phyloP scores from a whole-genome alignment of 768 basidiomycete species.

The Porpolomopsis calyptriformis region DNA sequence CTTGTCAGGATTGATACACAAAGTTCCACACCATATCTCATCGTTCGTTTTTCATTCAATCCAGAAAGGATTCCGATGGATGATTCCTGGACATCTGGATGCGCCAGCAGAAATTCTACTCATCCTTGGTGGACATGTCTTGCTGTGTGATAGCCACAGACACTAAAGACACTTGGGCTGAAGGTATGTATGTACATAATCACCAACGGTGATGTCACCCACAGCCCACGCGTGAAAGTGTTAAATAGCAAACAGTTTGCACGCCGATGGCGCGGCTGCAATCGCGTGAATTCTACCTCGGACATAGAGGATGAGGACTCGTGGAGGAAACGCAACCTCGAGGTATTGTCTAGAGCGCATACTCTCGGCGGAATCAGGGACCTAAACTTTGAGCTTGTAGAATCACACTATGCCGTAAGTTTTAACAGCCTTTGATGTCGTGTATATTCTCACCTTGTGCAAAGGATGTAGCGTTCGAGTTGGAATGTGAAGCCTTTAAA shows the following conservation, averaged over 20 bases:
- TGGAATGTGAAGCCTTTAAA: slow-evolving; percentile 51
- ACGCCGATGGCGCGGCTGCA: slow-evolving; percentile 60
- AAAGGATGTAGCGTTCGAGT: slow-evolving; percentile 57
- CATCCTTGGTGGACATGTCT: slow-evolving; percentile 42
- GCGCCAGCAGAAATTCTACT: slow-evolving; percentile 48
- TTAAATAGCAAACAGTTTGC: slow-evolving; percentile 48
- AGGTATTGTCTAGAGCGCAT: slow-evolving; percentile 48
- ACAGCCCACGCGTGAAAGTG: slow-evolving; percentile 25
- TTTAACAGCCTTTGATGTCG: slow-evolving; percentile 2
- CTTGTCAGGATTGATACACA: slow-evolving; percentile 52
- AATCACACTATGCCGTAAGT: slow-evolving; percentile 51
- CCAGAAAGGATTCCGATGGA: neutral
- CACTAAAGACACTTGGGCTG: slow-evolving; percentile 63
- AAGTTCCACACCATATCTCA: slow-evolving; percentile 56
- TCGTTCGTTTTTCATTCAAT: slow-evolving; percentile 38
- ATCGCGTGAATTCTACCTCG: slow-evolving; percentile 25
- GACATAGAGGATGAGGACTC: slow-evolving; percentile 36
- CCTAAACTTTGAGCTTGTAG: slow-evolving; percentile 46
- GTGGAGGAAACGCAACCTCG: slow-evolving; percentile 49
- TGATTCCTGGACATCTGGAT: neutral
- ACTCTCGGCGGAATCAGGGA: slow-evolving; percentile 51
- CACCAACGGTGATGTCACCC: slow-evolving; percentile 3
- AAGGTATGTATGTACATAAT: slow-evolving; percentile 36
- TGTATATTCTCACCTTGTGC: slow-evolving; percentile 7
- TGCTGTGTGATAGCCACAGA: slow-evolving; percentile 62